Conservation (phyloP, 257 asterid genomes). For the Przewalskia tangutica region DNA sequence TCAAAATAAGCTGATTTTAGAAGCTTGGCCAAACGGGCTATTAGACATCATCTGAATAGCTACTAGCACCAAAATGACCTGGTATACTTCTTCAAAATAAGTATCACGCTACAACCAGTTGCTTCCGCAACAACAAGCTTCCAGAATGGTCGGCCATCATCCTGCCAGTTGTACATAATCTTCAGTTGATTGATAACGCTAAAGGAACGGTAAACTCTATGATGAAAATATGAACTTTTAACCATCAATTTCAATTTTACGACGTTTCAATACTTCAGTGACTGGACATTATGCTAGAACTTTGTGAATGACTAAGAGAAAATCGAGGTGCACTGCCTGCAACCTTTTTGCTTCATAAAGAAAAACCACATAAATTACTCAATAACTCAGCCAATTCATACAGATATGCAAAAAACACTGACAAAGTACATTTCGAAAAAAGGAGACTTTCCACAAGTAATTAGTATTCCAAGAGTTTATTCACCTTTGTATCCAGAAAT, state of each 20-base stretch:
- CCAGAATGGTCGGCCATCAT: slow-evolving; percentile 97
- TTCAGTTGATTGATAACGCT: background rate
- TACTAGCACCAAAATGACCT: slow-evolving; percentile 29
- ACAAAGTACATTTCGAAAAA: background rate
- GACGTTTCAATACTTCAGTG: background rate
- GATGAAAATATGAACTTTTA: background rate
- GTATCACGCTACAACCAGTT: slow-evolving; percentile 50
- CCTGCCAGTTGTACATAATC: slow-evolving; percentile 31
- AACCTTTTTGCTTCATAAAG: background rate
- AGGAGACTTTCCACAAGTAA: background rate
- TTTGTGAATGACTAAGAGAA: background rate
- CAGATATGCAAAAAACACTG: background rate
- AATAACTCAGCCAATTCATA: background rate
- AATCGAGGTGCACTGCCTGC: background rate
- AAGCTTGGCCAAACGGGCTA: too few relatives aligned
- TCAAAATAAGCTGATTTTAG: too few relatives aligned
- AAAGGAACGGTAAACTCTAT: background rate
- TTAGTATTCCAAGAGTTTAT: background rate
- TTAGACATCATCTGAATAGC: background rate
- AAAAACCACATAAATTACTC: background rate
- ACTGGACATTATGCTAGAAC: background rate
- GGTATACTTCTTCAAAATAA: slow-evolving; percentile 86
- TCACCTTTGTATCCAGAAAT: background rate
- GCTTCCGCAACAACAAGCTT: slow-evolving; percentile 83
- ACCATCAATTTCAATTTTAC: background rate